Conservation (phyloP, 176 grass and related monocot species). For the Phoenix dactylifera region DNA sequence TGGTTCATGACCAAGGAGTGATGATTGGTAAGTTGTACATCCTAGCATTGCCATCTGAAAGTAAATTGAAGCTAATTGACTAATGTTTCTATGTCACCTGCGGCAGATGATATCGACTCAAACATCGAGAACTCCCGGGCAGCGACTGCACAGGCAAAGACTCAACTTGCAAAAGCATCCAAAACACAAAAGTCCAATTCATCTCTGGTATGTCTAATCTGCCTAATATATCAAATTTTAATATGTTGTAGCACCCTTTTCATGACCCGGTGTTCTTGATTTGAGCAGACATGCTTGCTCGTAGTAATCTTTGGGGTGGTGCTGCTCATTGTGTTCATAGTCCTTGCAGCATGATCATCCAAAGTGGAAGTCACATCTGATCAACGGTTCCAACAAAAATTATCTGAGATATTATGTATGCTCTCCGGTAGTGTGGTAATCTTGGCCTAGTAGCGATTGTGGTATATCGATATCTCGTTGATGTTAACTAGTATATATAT, state of each 20-base stretch:
- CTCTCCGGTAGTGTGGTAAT: too few species aligned
- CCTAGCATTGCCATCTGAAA: too few species aligned
- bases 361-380: too few species aligned
- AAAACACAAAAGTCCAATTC: conserved; percentile 89
- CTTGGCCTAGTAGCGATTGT: too few species aligned
- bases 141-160: conserved; percentile 52
- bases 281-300: conserved; percentile 34
- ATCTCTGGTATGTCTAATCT: conserved; percentile 39
- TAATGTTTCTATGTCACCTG: conserved; percentile 12
- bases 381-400: too few species aligned
- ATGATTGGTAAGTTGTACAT: conserved; percentile 44
- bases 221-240: neutral
- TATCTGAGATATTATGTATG: neutral
- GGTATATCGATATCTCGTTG: too few species aligned
- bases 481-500: too few species aligned
- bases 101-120: conserved; percentile 64
- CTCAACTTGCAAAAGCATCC: conserved; percentile 49
- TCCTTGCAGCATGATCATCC: conserved; percentile 26
- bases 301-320: conserved; percentile 42
- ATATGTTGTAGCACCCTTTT: neutral
- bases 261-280: neutral
- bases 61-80: conserved; percentile 2
- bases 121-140: conserved; percentile 70
- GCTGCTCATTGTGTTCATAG: conserved; percentile 45
- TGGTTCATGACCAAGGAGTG: conserved; percentile 78